Percentiles rank a stretch among this genome's conserved stretches.
These are phyloP conservation scores for Tetracentron sinense DNA, from an alignment of 164 flowering plant genomes.

Conservation along the genomic window DNA sequence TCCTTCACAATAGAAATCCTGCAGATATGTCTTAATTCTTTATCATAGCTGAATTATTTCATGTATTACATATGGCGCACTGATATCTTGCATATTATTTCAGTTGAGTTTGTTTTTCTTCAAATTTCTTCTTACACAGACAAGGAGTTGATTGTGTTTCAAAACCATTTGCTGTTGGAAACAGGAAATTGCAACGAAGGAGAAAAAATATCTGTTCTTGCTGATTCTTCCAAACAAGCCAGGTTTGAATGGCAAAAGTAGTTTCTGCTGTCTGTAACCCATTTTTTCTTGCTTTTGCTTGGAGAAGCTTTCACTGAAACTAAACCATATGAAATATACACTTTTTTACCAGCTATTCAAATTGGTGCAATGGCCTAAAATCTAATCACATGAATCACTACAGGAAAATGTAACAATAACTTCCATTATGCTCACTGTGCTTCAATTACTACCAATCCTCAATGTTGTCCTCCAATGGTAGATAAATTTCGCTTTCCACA, in stretches of 20 bases:
- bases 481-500: no score
- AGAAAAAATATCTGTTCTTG: constrained; percentile 12
- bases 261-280: background rate
- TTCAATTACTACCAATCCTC: background rate
- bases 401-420: background rate
- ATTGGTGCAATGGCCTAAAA: background rate
- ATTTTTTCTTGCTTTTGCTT: background rate
- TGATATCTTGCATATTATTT: background rate
- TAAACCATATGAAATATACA: background rate
- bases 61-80: background rate
- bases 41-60: no score
- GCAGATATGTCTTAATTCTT: no score
- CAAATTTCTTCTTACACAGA: background rate
- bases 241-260: constrained; percentile 15
- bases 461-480: no score
- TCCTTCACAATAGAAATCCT: no score
- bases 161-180: constrained; percentile 10
- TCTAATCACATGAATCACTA: background rate
- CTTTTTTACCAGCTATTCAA: background rate
- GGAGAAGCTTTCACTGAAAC: no score
- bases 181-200: constrained; percentile 14
- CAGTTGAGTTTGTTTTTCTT: background rate
- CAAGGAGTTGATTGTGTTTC: background rate
- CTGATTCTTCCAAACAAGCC: constrained; percentile 9
- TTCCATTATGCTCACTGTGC: background rate